Conservation (phyloP, 2,329 filamentous ascomycete species). For the Colletotrichum nymphaeae region DNA sequence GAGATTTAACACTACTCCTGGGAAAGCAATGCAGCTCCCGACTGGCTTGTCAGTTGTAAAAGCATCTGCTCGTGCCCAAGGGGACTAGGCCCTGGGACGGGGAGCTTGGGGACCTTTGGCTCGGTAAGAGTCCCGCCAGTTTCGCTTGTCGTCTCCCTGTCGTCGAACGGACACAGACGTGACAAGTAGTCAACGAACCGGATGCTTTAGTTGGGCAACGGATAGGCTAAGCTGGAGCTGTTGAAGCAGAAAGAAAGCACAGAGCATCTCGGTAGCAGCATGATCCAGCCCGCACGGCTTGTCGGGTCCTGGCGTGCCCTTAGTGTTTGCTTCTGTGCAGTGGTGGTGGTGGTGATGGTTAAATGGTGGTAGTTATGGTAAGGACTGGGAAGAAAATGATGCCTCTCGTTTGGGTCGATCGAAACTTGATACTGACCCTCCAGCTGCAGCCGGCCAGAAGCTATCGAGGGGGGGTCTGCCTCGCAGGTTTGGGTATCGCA, state of each 20-base stretch:
- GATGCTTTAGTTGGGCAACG: background rate
- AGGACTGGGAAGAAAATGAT: background rate
- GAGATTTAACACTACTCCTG: constrained; percentile 1
- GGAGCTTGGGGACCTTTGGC: constrained; percentile 6
- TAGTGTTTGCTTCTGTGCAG: background rate
- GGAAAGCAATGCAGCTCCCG: background rate
- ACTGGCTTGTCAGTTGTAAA: background rate
- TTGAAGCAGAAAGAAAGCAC: background rate
- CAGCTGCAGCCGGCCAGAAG: background rate
- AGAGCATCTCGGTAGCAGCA: background rate
- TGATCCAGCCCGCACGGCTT: background rate
- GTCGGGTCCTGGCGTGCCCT: background rate
- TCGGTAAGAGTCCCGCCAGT: constrained; percentile 4
- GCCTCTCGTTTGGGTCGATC: background rate
- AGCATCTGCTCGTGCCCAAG: background rate
- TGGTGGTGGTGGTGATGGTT: background rate
- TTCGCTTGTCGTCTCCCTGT: constrained; percentile 4
- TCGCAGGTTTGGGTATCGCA: background rate
- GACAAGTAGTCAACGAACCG: background rate
- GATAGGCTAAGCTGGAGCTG: background rate
- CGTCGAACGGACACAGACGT: background rate
- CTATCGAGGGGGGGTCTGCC: background rate
- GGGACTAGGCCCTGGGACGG: background rate
- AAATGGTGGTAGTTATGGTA: background rate
- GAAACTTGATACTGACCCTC: background rate